phyloP scores from a whole-genome alignment of 495 filamentous ascomycete genomes.

The Tuber calosporum region DNA sequence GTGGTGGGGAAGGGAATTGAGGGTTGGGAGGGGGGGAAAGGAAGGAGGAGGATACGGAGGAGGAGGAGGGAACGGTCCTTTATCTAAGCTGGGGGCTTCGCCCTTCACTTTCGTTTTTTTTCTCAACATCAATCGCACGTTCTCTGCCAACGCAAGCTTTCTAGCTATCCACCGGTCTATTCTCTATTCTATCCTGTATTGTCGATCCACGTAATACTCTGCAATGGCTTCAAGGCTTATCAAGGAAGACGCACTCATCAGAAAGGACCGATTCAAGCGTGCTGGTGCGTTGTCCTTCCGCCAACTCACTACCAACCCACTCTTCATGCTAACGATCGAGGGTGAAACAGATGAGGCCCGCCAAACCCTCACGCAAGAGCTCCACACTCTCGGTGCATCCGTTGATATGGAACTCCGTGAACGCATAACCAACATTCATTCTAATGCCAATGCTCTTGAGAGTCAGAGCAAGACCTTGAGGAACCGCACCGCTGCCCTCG shows the following conservation, averaged over 20 bases:
- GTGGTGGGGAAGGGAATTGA: constrained; percentile 30
- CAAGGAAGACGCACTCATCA: constrained; percentile 40
- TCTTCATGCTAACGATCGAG: constrained; percentile 17
- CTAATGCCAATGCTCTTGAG: constrained; percentile 60
- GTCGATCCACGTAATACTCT: constrained; percentile 30
- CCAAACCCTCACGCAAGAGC: constrained; percentile 33
- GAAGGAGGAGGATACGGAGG: constrained; percentile 20
- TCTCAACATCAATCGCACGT: constrained; percentile 26
- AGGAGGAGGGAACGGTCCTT: constrained; percentile 23
- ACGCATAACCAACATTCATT: constrained; percentile 68
- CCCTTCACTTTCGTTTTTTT: constrained; percentile 21
- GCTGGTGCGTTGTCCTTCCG: constrained; percentile 32
- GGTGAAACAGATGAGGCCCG: constrained; percentile 37
- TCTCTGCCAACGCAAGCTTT: constrained; percentile 20
- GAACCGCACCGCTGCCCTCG: constrained; percentile 58
- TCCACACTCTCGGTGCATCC: constrained; percentile 51
- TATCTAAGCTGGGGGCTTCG: constrained; percentile 35
- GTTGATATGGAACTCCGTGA: constrained; percentile 62
- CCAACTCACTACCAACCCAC: background rate
- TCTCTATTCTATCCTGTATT: constrained; percentile 8
- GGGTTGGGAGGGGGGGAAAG: constrained; percentile 6
- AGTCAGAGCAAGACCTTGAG: constrained; percentile 65
- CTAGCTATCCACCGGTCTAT: constrained; percentile 10
- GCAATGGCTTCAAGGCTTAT: constrained; percentile 42
- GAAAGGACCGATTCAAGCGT: constrained; percentile 42